Evolutionary conservation across 2,329 filamentous ascomycete genomes (phyloP).

Genomic region (Trichoderma breve): DNA sequence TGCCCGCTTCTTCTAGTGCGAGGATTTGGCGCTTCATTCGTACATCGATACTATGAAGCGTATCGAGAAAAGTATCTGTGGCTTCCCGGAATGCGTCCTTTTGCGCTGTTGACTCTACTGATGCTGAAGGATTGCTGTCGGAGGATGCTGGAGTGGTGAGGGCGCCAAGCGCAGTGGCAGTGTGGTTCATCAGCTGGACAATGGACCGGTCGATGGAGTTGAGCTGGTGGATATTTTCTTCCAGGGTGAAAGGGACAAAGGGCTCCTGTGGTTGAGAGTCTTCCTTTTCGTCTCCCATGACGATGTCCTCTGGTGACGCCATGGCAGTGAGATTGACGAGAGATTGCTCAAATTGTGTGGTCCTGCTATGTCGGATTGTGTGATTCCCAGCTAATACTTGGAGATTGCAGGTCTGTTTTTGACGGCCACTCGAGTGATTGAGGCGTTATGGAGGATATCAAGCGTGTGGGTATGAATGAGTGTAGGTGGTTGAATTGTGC

Average conservation of each 20-base stretch:
- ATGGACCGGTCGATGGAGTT: slow-evolving; percentile 69
- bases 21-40: slow-evolving; percentile 65
- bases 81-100: slow-evolving; percentile 57
- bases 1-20: slow-evolving; percentile 76
- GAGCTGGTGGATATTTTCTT: slow-evolving; percentile 78
- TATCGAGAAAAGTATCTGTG: slow-evolving; percentile 66
- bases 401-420: neutral
- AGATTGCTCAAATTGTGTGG: neutral
- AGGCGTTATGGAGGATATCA: neutral
- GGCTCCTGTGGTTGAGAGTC: slow-evolving; percentile 40
- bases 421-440: neutral
- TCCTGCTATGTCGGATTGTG: neutral
- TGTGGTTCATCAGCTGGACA: slow-evolving; percentile 43
- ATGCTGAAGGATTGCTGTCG: slow-evolving; percentile 23
- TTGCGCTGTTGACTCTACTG: slow-evolving; percentile 47
- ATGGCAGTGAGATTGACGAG: slow-evolving; percentile 25
- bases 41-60: slow-evolving; percentile 72
- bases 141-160: slow-evolving; percentile 39
- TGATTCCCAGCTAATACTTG: neutral
- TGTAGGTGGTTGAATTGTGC: neutral
- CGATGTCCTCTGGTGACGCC: slow-evolving; percentile 33
- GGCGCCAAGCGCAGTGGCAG: slow-evolving; percentile 45
- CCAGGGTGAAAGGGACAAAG: slow-evolving; percentile 72
- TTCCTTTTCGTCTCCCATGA: slow-evolving; percentile 32
- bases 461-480: neutral